phyloP scores from a whole-genome alignment of 2,329 filamentous ascomycete species.

The Epichloe aotearoae region DNA sequence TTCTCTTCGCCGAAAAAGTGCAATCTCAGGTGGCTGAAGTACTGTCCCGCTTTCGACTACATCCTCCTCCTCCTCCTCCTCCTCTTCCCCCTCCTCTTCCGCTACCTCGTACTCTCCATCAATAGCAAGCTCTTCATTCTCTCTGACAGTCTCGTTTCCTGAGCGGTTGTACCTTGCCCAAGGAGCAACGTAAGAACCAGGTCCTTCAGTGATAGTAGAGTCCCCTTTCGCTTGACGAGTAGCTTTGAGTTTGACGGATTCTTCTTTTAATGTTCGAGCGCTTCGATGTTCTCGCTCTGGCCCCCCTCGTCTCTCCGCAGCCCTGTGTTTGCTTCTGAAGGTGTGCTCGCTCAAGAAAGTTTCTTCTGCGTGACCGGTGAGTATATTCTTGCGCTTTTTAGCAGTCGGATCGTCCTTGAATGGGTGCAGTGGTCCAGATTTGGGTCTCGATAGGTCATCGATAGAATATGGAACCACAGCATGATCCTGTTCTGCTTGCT shows the following conservation, averaged over 20 bases:
- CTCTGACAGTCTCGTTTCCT: constrained; percentile 60
- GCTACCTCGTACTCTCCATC: constrained; percentile 70
- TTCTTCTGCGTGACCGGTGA: constrained; percentile 80
- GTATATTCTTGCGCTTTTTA: constrained; percentile 65
- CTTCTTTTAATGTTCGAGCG: constrained; percentile 48
- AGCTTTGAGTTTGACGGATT: constrained; percentile 52
- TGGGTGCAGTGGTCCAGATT: constrained; percentile 59
- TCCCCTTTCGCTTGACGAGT: constrained; percentile 78
- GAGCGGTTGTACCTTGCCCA: constrained; percentile 75
- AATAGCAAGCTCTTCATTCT: constrained; percentile 63
- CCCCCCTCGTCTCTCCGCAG: constrained; percentile 55
- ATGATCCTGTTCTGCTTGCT: constrained; percentile 42
- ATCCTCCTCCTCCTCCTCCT: constrained; percentile 62
- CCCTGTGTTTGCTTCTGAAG: constrained; percentile 78
- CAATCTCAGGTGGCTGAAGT: constrained; percentile 39
- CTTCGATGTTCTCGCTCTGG: constrained; percentile 43
- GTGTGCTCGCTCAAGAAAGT: constrained; percentile 81
- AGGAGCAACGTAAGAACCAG: constrained; percentile 80
- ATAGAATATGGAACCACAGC: constrained; percentile 55
- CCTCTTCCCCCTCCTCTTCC: constrained; percentile 74
- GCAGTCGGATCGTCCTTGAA: constrained; percentile 50
- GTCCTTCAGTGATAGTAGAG: constrained; percentile 70
- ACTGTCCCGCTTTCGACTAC: constrained; percentile 51
- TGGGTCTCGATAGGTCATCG: constrained; percentile 54
- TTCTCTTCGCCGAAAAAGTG: constrained; percentile 42